These are phyloP conservation scores for Diophrys appendiculata DNA, from an alignment of 73 alveolate genomes.

Conservation along the genomic window DNA sequence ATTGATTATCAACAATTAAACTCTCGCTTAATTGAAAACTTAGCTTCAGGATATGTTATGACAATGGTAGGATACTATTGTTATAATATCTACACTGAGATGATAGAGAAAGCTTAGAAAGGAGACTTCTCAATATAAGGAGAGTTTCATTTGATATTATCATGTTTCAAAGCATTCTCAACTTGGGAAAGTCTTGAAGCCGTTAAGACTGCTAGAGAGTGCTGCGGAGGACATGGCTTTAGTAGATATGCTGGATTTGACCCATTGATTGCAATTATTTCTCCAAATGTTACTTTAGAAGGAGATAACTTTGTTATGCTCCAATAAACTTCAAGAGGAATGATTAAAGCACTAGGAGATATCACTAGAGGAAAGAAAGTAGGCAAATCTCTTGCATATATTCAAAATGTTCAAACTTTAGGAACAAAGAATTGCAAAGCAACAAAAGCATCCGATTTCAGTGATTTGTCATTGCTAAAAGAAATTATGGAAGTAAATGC, in stretches of 20 bases:
- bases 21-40: no score
- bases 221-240: constrained; percentile 87
- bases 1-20: constrained; percentile 78
- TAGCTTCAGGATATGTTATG: neutral
- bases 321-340: constrained; percentile 63
- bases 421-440: neutral
- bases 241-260: constrained; percentile 70
- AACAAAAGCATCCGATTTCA: neutral
- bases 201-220: constrained; percentile 50
- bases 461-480: constrained; percentile 15
- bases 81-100: neutral
- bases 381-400: constrained; percentile 26
- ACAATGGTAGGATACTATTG: neutral
- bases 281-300: constrained; percentile 84
- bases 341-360: constrained; percentile 57
- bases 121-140: constrained; percentile 35
- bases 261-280: constrained; percentile 14
- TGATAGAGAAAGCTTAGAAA: constrained; percentile 5
- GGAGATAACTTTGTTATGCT: constrained; percentile 82
- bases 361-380: constrained; percentile 37
- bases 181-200: constrained; percentile 19
- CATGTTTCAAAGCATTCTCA: constrained; percentile 40
- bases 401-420: constrained; percentile 7
- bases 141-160: constrained; percentile 43
- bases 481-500: constrained; percentile 33